phyloP scores from a whole-genome alignment of 75 land plant species.

The Selaginella tamariscina region DNA sequence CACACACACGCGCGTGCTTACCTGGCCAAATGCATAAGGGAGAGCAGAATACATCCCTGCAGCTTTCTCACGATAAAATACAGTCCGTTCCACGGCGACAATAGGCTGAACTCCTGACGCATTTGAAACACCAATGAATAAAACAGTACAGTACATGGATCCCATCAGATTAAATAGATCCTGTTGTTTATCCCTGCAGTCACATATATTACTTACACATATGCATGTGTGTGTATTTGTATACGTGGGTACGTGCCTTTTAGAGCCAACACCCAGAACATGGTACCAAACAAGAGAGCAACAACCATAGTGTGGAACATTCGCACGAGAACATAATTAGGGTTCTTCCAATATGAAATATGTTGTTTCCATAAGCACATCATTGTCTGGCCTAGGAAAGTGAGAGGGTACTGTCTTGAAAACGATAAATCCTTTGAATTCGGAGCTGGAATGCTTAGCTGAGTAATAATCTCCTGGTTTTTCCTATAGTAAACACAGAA shows the following conservation, averaged over 20 bases:
- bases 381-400: constrained; percentile 2
- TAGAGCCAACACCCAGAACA: not conserved
- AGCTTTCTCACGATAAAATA: constrained; percentile 71
- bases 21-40: constrained; percentile 69
- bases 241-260: no score
- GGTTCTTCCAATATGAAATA: constrained; percentile 15
- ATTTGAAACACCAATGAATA: constrained; percentile 54
- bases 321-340: constrained; percentile 16
- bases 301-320: constrained; percentile 12
- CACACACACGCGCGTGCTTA: no score
- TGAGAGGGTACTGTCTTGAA: constrained; percentile 11
- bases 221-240: no score
- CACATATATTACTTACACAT: no score
- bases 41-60: constrained; percentile 72
- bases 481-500: not conserved
- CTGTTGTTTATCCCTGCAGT: constrained; percentile 29
- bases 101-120: constrained; percentile 51
- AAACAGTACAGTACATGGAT: constrained; percentile 41
- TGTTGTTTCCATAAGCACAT: constrained; percentile 19
- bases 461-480: not conserved
- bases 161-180: constrained; percentile 48
- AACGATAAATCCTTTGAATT: constrained; percentile 11
- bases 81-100: constrained; percentile 52
- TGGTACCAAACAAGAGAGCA: constrained; percentile 17
- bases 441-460: constrained; percentile 10